A percentile compares a stretch with the other conserved stretches of the same genome.
phyloP scores from a whole-genome alignment of 345 rosid genomes.

The Arabidopsis suecica region DNA sequence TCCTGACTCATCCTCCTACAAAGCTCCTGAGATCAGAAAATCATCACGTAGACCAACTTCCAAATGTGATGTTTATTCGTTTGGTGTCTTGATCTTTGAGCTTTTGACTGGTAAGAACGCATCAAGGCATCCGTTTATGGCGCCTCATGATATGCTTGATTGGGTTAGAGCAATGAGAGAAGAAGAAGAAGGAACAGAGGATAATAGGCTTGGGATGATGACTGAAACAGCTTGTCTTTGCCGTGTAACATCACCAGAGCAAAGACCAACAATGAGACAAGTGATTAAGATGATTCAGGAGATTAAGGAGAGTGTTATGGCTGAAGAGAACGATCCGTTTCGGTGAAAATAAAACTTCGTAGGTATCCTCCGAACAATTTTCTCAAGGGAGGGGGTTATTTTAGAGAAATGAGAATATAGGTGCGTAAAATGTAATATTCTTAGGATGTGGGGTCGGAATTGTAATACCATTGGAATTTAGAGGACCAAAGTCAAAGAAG shows the following conservation, averaged over 20 bases:
- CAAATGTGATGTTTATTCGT: conserved; percentile 83
- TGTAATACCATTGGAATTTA: conserved; percentile 13
- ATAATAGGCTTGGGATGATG: conserved; percentile 72
- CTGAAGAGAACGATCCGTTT: conserved; percentile 45
- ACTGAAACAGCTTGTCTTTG: conserved; percentile 87
- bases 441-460: conserved; percentile 35
- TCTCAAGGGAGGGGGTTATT: conserved; percentile 9
- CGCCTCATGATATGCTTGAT: conserved; percentile 74
- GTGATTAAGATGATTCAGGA: conserved; percentile 87
- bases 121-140: conserved; percentile 78
- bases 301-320: conserved; percentile 66
- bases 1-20: conserved; percentile 67
- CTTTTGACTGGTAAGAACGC: conserved; percentile 86
- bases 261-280: conserved; percentile 90
- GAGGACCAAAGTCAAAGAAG: conserved; percentile 29
- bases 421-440: conserved; percentile 19
- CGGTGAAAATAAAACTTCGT: conserved; percentile 12
- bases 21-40: conserved; percentile 84
- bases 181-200: conserved; percentile 59
- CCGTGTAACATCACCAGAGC: conserved; percentile 84
- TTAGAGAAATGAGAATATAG: conserved; percentile 4
- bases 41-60: conserved; percentile 61
- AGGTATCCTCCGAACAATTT: conserved; percentile 31
- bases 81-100: conserved; percentile 81
- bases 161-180: conserved; percentile 84